A percentile compares a stretch with the other conserved stretches of the same genome.
Conservation (phyloP, 306 rosid genomes). For the Spatholobus suberectus region DNA sequence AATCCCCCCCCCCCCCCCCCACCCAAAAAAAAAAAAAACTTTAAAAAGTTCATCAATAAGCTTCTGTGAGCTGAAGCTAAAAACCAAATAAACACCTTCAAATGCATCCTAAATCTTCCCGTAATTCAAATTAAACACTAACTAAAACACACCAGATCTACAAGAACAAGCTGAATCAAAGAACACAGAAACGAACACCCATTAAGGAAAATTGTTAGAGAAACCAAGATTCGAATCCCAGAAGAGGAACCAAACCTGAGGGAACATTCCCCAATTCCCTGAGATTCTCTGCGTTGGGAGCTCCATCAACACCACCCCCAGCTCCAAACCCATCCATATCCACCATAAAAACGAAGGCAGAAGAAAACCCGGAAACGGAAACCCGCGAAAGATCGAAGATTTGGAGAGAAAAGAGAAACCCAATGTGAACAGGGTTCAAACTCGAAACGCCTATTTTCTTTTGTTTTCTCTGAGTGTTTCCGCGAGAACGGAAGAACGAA, state of each 20-base stretch:
- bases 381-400: conserved; percentile 35
- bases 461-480: conserved; percentile 40
- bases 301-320: conserved; percentile 66
- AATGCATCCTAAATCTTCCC: conserved; percentile 1
- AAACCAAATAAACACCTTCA: conserved; percentile 1
- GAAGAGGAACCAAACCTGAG: conserved; percentile 61
- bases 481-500: conserved; percentile 37
- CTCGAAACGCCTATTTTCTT: conserved; percentile 36
- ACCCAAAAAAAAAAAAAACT: not conserved
- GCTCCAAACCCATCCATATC: conserved; percentile 83
- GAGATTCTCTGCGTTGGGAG: conserved; percentile 65
- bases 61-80: conserved; percentile 1
- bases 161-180: conserved; percentile 14
- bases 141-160: conserved; percentile 49
- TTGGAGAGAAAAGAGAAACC: conserved; percentile 38
- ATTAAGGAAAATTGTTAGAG: not conserved
- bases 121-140: conserved; percentile 22
- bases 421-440: conserved; percentile 34
- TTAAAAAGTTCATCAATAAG: not conserved
- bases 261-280: conserved; percentile 63
- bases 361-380: conserved; percentile 36
- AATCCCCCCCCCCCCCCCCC: not conserved
- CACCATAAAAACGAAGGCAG: conserved; percentile 44
- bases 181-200: conserved; percentile 2
- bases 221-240: not conserved